Conservation (phyloP, 176 grass and related monocot species). For the Puya raimondii region DNA sequence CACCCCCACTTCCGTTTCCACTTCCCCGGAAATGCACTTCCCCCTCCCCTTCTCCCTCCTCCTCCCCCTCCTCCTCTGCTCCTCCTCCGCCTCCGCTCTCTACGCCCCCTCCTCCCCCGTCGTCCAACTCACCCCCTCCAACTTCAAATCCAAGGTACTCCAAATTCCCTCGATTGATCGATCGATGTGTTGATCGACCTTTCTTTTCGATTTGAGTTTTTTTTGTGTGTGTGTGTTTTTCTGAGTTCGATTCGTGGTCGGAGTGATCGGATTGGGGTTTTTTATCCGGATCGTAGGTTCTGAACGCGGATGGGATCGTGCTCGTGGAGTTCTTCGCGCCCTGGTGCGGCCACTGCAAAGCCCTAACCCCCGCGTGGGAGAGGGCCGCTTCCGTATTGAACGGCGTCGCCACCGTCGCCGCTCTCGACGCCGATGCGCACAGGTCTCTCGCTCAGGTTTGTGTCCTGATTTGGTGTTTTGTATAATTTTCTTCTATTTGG, state of each 20-base stretch:
- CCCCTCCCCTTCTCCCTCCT: conserved; percentile 27
- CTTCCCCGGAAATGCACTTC: conserved; percentile 32
- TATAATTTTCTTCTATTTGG: no score
- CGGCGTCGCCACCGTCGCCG: conserved; percentile 76
- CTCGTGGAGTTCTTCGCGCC: conserved; percentile 98
- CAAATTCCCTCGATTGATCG: background rate
- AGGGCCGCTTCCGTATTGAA: conserved; percentile 79
- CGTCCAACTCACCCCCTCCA: conserved; percentile 80
- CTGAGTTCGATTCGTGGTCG: no score
- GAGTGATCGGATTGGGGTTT: background rate
- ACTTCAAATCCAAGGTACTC: conserved; percentile 93
- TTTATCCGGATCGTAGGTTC: conserved; percentile 36
- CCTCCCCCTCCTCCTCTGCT: conserved; percentile 21
- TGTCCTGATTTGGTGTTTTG: no score
- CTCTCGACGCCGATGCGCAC: conserved; percentile 87
- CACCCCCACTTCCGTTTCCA: no score
- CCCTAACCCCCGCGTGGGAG: conserved; percentile 81
- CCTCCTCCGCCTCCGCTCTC: conserved; percentile 48
- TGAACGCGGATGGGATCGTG: conserved; percentile 81
- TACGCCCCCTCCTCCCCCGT: conserved; percentile 85
- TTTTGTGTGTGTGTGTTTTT: background rate
- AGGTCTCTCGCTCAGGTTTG: conserved; percentile 75
- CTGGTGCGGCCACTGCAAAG: conserved; percentile 98
- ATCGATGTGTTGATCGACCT: background rate
- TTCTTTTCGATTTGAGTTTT: background rate